Percentiles rank a stretch among this genome's conserved stretches.
Evolutionary conservation across 768 basidiomycete species (phyloP).

Genomic region (Tulasnella sp.): DNA sequence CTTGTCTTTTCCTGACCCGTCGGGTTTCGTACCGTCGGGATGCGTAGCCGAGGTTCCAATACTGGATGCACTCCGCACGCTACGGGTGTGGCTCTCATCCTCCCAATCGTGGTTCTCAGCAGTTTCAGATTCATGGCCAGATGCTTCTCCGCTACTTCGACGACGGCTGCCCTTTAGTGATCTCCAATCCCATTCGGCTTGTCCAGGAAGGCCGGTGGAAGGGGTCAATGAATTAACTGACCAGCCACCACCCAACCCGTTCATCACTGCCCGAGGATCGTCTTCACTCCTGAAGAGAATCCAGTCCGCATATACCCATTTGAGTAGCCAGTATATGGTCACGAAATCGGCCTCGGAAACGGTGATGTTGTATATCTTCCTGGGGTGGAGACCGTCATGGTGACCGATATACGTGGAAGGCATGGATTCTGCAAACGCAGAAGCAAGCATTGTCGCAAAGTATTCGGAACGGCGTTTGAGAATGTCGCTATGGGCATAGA

Average conservation of each 20-base stretch:
- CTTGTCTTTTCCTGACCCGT: not conserved
- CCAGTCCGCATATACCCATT: slow-evolving; percentile 67
- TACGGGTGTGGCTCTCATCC: not conserved
- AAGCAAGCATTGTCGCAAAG: slow-evolving; percentile 60
- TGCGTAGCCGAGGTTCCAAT: not conserved
- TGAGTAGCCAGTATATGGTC: slow-evolving; percentile 67
- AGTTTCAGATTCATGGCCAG: not conserved
- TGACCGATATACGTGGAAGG: slow-evolving; percentile 27
- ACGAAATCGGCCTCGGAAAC: slow-evolving; percentile 69
- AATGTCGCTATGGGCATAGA: slow-evolving; percentile 72
- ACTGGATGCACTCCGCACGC: slow-evolving; percentile 7
- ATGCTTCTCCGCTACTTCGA: not conserved
- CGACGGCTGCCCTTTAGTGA: not conserved
- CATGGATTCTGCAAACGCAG: slow-evolving; percentile 52
- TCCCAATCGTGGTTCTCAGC: not conserved
- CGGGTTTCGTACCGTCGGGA: not conserved
- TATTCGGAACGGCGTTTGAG: slow-evolving; percentile 64
- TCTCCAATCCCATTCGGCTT: slow-evolving; percentile 61
- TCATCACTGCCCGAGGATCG: slow-evolving; percentile 53
- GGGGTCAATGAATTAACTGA: slow-evolving; percentile 43
- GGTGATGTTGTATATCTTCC: slow-evolving; percentile 51
- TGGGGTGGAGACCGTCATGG: slow-evolving; percentile 21
- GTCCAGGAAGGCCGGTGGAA: slow-evolving; percentile 22
- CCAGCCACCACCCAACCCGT: slow-evolving; percentile 56
- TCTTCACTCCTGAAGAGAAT: slow-evolving; percentile 55